Base-by-base conservation (phyloP, 805 yeast genomes). In the Lachancea thermotolerans region DNA sequence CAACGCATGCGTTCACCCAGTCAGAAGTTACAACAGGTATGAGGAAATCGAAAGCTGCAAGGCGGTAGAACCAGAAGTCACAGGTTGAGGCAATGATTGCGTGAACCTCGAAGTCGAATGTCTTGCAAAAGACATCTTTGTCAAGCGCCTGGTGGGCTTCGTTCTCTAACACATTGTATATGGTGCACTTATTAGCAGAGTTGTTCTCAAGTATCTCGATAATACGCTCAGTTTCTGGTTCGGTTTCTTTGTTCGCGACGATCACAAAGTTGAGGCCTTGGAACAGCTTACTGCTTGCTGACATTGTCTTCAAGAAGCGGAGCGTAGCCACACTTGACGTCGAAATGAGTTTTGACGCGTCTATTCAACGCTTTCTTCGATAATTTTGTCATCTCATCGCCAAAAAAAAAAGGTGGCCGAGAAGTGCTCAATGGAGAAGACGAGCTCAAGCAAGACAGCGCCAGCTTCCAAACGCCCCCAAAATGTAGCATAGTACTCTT, bases 21-120 rank as follows among this genome's bases (percentile, higher is more conserved):
- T 49, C 44, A n/a, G 53, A 50, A 1, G 44, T 45, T 0, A 61
- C 64, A 4, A 62, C 64, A 2, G 68, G 67, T 15, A 64, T 55
- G 36, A 62, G 39, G 17, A 54, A 52, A 36, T 62, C 63, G 34
- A 55, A 55, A 5, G 60, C 55, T 2, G 62, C 61, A 3, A 51
- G 39, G 6, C 48, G 44, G 45, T 62, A 62, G 42, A 62, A 62
- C n/a, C 60, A 49, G 25, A 62, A 64, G 11, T 53, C 44, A 8
- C 39, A 15, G 8, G 49, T 43, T n/a, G 51, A 49, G 18, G 58
- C 49, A 10, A 63, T 51, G 12, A 63, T 57, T 28, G 56, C 58
- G 41, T 60, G 58, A 11, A 59, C 47, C 28, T 49, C 51, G 12
- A 48, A 47, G 1, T 30, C 30, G 29, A 48, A 48, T 8, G 32